These are phyloP conservation scores for Daldinia sp. DNA, from an alignment of 2,329 filamentous ascomycete genomes.

Conservation along the genomic window DNA sequence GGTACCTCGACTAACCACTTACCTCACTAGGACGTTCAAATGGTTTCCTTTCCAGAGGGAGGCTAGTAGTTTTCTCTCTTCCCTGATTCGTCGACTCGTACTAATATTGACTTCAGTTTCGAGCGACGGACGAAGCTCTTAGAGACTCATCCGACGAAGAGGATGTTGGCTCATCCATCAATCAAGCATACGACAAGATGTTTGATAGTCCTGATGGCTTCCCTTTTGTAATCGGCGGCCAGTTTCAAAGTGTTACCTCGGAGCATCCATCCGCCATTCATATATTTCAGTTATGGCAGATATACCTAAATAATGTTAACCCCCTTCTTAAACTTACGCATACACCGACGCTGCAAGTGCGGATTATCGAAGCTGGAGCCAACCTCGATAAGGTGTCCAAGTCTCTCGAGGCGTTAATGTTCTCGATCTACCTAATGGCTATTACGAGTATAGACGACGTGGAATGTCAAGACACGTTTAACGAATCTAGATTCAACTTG, in stretches of 20 bases:
- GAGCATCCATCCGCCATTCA: constrained; percentile 64
- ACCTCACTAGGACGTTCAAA: constrained; percentile 48
- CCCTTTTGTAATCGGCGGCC: constrained; percentile 62
- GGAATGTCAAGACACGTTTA: constrained; percentile 61
- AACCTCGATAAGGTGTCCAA: constrained; percentile 62
- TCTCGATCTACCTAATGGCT: constrained; percentile 68
- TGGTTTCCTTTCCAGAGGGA: constrained; percentile 64
- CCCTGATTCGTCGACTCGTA: constrained; percentile 1
- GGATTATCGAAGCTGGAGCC: constrained; percentile 68
- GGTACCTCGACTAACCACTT: constrained; percentile 18
- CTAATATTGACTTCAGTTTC: constrained; percentile 54
- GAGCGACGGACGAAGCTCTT: constrained; percentile 57
- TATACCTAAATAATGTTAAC: constrained; percentile 74
- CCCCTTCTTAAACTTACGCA: constrained; percentile 74
- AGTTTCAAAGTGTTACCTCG: constrained; percentile 53
- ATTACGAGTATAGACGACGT: constrained; percentile 65
- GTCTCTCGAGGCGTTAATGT: constrained; percentile 72
- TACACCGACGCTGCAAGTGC: constrained; percentile 69
- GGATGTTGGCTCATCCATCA: constrained; percentile 61
- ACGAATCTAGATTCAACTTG: constrained; percentile 60
- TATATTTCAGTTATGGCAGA: constrained; percentile 73
- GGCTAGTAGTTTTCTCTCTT: constrained; percentile 47
- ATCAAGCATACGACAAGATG: constrained; percentile 67
- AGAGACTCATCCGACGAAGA: constrained; percentile 66
- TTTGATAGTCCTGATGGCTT: constrained; percentile 65